phyloP scores from a whole-genome alignment of 1,139 yeast species.

The Taphrina sp. region DNA sequence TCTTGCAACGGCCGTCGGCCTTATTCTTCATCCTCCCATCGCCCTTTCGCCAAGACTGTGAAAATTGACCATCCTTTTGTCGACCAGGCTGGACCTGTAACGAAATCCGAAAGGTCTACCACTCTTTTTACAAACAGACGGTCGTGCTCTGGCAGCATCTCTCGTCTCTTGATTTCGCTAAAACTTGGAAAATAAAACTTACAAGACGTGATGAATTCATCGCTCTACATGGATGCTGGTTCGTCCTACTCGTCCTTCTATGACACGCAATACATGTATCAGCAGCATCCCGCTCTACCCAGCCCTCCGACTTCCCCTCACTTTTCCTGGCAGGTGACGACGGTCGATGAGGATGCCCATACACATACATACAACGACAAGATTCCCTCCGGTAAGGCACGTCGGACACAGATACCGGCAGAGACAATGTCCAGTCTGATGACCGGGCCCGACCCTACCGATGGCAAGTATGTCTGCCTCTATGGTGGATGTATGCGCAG shows the following conservation, averaged over 20 bases:
- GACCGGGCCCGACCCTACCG: conserved; percentile 68
- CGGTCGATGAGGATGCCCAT: conserved; percentile 30
- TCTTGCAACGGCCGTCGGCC: no score
- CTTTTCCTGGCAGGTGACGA: conserved; percentile 30
- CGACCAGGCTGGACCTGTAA: conserved; percentile 22
- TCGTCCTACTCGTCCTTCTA: conserved; percentile 17
- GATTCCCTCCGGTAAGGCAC: conserved; percentile 13
- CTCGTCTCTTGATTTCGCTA: neutral
- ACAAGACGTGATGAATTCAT: neutral
- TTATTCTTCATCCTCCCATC: no score
- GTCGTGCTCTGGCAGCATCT: conserved; percentile 27
- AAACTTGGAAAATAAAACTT: no score
- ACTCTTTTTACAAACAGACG: neutral
- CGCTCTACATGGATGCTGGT: conserved; percentile 15
- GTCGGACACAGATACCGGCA: conserved; percentile 35
- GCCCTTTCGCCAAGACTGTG: no score
- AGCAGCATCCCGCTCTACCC: conserved; percentile 22
- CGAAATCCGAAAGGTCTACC: no score
- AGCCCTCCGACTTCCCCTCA: conserved; percentile 28
- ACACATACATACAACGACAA: conserved; percentile 18
- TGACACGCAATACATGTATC: conserved; percentile 27
- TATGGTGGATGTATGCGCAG: conserved; percentile 78
- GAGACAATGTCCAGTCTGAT: conserved; percentile 35
- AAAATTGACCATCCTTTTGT: no score
- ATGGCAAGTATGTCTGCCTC: conserved; percentile 64